Conservation (phyloP, 306 rosid species). For the Castanopsis chinensis region DNA sequence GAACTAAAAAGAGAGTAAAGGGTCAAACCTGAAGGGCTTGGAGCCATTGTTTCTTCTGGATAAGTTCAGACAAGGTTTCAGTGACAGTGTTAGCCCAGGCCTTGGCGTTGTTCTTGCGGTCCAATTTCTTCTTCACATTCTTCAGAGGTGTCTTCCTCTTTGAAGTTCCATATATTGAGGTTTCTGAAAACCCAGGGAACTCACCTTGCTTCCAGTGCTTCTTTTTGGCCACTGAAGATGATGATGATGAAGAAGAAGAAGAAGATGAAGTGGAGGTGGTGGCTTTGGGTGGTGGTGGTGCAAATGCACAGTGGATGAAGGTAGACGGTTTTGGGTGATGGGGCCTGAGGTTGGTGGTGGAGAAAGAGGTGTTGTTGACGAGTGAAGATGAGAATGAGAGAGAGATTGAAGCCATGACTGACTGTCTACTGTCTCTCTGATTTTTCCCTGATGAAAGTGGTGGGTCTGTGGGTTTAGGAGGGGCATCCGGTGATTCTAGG, state of each 20-base stretch:
- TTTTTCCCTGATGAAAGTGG: too few species aligned
- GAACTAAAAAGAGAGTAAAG: constrained; percentile 15
- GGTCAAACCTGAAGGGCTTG: constrained; percentile 84
- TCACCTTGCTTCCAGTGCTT: constrained; percentile 85
- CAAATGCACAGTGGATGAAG: constrained; percentile 43
- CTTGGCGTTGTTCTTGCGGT: constrained; percentile 63
- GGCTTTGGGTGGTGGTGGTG: constrained; percentile 30
- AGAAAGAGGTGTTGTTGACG: constrained; percentile 20
- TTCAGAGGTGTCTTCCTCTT: constrained; percentile 63
- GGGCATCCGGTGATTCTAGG: too few species aligned
- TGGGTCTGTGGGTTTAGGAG: not conserved
- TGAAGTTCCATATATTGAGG: constrained; percentile 22
- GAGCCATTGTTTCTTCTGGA: constrained; percentile 84
- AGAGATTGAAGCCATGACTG: constrained; percentile 55
- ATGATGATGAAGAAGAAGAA: constrained; percentile 25
- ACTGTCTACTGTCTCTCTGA: not conserved
- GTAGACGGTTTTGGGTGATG: constrained; percentile 20
- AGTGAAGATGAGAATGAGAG: constrained; percentile 67
- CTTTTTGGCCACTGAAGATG: constrained; percentile 49
- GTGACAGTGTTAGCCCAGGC: constrained; percentile 95
- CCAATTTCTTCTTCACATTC: constrained; percentile 77
- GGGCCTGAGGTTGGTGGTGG: constrained; percentile 16
- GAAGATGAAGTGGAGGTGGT: not conserved
- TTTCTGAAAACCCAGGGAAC: constrained; percentile 63
- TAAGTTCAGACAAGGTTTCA: constrained; percentile 62